phyloP scores from a whole-genome alignment of 257 asterid species.

The Solanum ossicruentum region DNA sequence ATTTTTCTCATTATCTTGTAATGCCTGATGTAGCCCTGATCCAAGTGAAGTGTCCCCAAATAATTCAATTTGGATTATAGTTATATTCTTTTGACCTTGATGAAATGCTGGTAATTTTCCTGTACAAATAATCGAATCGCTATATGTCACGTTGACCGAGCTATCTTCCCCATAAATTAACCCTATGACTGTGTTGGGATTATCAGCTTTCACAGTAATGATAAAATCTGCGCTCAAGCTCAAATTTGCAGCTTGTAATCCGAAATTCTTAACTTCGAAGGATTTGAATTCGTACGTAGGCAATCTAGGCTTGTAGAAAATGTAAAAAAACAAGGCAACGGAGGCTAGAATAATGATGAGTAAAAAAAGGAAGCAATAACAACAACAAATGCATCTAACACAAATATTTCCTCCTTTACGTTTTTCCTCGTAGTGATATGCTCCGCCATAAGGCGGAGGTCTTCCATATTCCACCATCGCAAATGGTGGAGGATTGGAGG shows the following conservation, averaged over 20 bases:
- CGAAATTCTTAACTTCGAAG: conserved; percentile 24
- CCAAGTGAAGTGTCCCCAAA: conserved; percentile 29
- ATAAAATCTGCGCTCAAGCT: conserved; percentile 22
- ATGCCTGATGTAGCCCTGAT: conserved; percentile 16
- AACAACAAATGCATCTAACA: conserved; percentile 36
- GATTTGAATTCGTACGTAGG: conserved; percentile 24
- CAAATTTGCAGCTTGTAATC: conserved; percentile 14
- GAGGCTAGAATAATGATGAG: conserved; percentile 7
- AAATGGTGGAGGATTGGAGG: conserved; percentile 16
- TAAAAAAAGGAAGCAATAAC: conserved; percentile 28
- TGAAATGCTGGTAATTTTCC: conserved; percentile 35
- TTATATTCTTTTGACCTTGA: conserved; percentile 29
- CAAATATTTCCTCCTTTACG: background rate
- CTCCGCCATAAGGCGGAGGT: conserved; percentile 5
- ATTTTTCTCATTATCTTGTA: conserved; percentile 1
- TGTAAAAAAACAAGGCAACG: conserved; percentile 8
- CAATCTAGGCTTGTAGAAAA: conserved; percentile 16
- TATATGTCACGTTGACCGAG: conserved; percentile 13
- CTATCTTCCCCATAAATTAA: conserved; percentile 26
- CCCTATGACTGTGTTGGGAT: conserved; percentile 31
- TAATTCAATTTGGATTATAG: conserved; percentile 19
- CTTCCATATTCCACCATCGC: conserved; percentile 8
- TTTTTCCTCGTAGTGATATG: background rate
- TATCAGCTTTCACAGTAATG: conserved; percentile 24
- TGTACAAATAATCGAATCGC: conserved; percentile 14